phyloP scores from a whole-genome alignment of 2,329 filamentous ascomycete genomes.

The Mycosphaerelloides madeirae region DNA sequence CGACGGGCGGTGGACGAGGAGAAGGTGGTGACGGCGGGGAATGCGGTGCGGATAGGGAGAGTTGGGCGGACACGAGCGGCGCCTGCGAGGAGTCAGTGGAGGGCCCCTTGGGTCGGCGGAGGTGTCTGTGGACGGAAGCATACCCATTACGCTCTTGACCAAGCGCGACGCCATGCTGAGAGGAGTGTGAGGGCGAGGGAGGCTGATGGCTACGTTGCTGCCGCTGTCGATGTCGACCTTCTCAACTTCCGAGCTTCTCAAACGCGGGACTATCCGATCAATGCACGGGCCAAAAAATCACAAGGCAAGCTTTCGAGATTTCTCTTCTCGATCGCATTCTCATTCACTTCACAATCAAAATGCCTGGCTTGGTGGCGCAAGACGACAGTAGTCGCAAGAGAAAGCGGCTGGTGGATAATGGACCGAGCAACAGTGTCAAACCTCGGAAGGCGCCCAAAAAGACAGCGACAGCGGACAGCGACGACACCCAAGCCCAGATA shows the following conservation, averaged over 20 bases:
- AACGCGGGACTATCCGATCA: constrained; percentile 4
- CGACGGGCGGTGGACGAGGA: constrained; percentile 63
- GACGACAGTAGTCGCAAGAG: constrained; percentile 38
- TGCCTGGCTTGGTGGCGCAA: constrained; percentile 32
- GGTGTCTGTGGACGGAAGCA: background rate
- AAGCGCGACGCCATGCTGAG: constrained; percentile 93
- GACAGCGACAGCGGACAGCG: constrained; percentile 25
- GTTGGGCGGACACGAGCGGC: constrained; percentile 69
- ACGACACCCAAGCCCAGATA: constrained; percentile 57
- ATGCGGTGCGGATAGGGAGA: constrained; percentile 68
- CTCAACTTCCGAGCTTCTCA: constrained; percentile 1
- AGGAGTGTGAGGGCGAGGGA: constrained; percentile 45
- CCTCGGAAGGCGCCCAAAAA: constrained; percentile 37
- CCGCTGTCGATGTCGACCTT: constrained; percentile 5
- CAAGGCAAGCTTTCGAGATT: constrained; percentile 3
- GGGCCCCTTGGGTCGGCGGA: constrained; percentile 11
- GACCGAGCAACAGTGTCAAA: constrained; percentile 26
- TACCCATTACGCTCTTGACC: constrained; percentile 92
- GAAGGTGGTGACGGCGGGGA: constrained; percentile 67
- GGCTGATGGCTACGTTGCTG: constrained; percentile 21
- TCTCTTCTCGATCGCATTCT: background rate
- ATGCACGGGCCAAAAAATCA: no score
- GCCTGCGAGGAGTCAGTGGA: constrained; percentile 53
- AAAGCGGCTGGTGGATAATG: constrained; percentile 33
- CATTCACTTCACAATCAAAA: constrained; percentile 17